Evolutionary conservation across 257 asterid genomes (phyloP).

Genomic region (Apocynum venetum): DNA sequence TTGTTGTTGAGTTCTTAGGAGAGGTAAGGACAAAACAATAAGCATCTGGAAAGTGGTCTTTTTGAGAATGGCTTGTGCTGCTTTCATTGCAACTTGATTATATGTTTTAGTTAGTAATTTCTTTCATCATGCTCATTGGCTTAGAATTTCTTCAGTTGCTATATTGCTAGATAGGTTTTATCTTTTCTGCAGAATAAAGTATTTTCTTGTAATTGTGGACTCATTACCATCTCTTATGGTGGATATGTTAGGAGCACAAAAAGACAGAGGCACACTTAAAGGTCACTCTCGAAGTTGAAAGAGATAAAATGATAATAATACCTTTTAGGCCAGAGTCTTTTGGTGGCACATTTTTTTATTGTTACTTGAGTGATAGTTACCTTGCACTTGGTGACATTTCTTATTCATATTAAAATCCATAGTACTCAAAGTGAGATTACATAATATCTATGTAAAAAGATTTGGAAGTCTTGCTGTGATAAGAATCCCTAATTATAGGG

Average conservation of each 20-base stretch:
- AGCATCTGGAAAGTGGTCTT: background rate
- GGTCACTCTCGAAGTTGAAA: too few species aligned
- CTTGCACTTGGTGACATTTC: background rate
- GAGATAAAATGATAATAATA: too few species aligned
- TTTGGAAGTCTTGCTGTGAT: background rate
- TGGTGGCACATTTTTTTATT: background rate
- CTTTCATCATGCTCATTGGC: background rate
- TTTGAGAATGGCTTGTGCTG: background rate
- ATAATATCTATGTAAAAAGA: background rate
- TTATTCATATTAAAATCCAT: background rate
- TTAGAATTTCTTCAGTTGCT: background rate
- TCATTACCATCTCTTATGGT: background rate
- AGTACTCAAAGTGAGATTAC: background rate
- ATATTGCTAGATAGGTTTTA: background rate
- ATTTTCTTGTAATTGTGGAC: background rate
- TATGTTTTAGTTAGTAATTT: background rate
- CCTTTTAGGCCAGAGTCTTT: background rate
- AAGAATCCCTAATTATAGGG: background rate
- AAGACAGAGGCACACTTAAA: too few species aligned
- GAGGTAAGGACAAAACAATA: constrained; percentile 53
- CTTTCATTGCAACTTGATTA: background rate
- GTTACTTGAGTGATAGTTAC: background rate
- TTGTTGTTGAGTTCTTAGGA: constrained; percentile 95
- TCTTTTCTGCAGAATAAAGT: background rate
- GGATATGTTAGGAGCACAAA: too few species aligned